Conservation (phyloP, 192 early-diverging fungal genomes). For the Coemansia sp. region DNA sequence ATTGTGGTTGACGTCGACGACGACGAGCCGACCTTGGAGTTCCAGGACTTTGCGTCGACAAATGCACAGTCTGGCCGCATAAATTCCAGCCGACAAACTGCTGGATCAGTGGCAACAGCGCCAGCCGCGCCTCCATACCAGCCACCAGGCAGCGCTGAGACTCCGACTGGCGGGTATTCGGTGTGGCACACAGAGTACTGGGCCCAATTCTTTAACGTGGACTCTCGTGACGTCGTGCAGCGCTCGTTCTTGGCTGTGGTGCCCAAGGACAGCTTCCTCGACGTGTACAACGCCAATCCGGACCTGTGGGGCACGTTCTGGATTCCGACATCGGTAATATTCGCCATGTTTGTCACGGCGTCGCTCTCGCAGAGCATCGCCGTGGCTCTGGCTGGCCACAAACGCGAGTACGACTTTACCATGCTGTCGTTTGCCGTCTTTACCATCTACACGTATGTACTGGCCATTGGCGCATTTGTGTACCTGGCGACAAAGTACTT, state of each 20-base stretch:
- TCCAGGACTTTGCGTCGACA: slow-evolving; percentile 52
- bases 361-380: slow-evolving; percentile 84
- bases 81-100: neutral
- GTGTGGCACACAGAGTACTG: slow-evolving; percentile 92
- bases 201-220: slow-evolving; percentile 88
- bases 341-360: slow-evolving; percentile 90
- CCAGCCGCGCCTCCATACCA: slow-evolving; percentile 41
- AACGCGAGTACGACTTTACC: slow-evolving; percentile 74
- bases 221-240: slow-evolving; percentile 75
- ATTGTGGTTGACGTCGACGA: slow-evolving; percentile 56
- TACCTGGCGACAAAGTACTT: slow-evolving; percentile 85
- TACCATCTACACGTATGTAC: slow-evolving; percentile 80
- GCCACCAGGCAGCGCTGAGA: slow-evolving; percentile 8
- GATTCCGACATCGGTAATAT: slow-evolving; percentile 96
- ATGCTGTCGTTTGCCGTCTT: slow-evolving; percentile 76
- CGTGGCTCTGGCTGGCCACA: slow-evolving; percentile 56
- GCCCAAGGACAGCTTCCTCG: slow-evolving; percentile 76
- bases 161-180: slow-evolving; percentile 39
- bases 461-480: slow-evolving; percentile 65
- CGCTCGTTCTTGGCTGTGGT: slow-evolving; percentile 65
- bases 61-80: slow-evolving; percentile 32
- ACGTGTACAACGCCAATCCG: slow-evolving; percentile 76
- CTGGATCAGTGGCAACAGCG: neutral
- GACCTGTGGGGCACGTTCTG: slow-evolving; percentile 99
- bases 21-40: slow-evolving; percentile 51